Percentiles rank a stretch among this genome's conserved stretches.
Conservation (phyloP, 2,329 filamentous ascomycete genomes). For the Fusarium irregulare region DNA sequence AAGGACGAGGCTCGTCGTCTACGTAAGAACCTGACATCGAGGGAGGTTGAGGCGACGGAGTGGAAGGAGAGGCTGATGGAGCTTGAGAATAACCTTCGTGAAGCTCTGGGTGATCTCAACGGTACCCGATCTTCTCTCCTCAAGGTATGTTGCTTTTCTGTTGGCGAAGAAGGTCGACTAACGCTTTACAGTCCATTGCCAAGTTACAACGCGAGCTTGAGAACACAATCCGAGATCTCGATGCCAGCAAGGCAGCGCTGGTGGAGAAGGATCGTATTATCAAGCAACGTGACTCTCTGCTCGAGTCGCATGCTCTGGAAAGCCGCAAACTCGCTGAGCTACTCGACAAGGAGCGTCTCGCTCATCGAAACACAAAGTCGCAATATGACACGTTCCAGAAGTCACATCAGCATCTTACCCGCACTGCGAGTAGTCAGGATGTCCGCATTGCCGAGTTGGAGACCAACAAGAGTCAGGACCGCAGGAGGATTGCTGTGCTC, state of each 20-base stretch:
- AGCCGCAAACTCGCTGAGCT: slow-evolving; percentile 85
- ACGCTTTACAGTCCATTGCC: slow-evolving; percentile 73
- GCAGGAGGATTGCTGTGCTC: slow-evolving; percentile 77
- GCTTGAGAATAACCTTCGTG: slow-evolving; percentile 87
- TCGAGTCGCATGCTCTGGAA: slow-evolving; percentile 91
- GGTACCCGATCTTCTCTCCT: slow-evolving; percentile 88
- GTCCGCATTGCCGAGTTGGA: slow-evolving; percentile 88
- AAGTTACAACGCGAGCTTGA: slow-evolving; percentile 91
- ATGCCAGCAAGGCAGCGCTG: slow-evolving; percentile 78
- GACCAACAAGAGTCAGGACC: slow-evolving; percentile 79
- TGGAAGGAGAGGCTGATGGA: slow-evolving; percentile 94
- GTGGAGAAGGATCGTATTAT: slow-evolving; percentile 93
- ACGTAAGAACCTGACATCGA: slow-evolving; percentile 82
- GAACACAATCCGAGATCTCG: slow-evolving; percentile 83
- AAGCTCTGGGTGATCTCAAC: slow-evolving; percentile 87
- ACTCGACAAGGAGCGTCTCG: slow-evolving; percentile 88
- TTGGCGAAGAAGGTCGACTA: slow-evolving; percentile 15
- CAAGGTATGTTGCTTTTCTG: slow-evolving; percentile 64
- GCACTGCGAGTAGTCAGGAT: slow-evolving; percentile 87
- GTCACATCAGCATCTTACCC: slow-evolving; percentile 86
- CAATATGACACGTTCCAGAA: slow-evolving; percentile 90
- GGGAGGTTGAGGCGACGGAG: slow-evolving; percentile 88
- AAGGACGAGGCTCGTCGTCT: slow-evolving; percentile 88
- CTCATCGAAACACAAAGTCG: slow-evolving; percentile 85
- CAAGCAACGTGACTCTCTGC: slow-evolving; percentile 85